These are phyloP conservation scores for Mycena pura DNA, from an alignment of 768 basidiomycete genomes.

Conservation along the genomic window DNA sequence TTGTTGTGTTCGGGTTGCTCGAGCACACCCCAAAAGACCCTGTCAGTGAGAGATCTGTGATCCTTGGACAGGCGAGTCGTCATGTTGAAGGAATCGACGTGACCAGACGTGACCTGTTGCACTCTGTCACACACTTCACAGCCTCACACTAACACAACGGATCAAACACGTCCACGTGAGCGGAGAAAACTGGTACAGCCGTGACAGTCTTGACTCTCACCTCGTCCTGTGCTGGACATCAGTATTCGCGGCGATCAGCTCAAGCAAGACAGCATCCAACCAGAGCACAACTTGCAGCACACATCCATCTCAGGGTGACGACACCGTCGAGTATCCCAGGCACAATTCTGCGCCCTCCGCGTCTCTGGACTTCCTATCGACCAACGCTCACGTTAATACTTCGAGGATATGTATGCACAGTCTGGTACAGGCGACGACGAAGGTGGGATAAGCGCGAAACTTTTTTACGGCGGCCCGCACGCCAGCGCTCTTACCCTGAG, in stretches of 20 bases:
- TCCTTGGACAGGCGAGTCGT: no score
- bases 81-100: no score
- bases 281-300: slow-evolving; percentile 79
- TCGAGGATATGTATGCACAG: slow-evolving; percentile 59
- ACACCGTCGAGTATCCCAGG: slow-evolving; percentile 74
- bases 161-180: slow-evolving; percentile 12
- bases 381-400: slow-evolving; percentile 59
- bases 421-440: slow-evolving; percentile 62
- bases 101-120: no score
- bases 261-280: slow-evolving; percentile 77
- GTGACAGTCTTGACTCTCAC: slow-evolving; percentile 29
- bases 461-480: slow-evolving; percentile 89
- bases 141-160: no score
- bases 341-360: slow-evolving; percentile 66
- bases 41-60: no score
- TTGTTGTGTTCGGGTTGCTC: no score
- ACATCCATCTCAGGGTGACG: slow-evolving; percentile 62
- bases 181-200: background rate
- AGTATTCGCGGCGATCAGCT: slow-evolving; percentile 76
- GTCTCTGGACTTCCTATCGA: slow-evolving; percentile 65
- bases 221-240: slow-evolving; percentile 44
- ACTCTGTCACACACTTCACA: no score
- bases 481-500: slow-evolving; percentile 87
- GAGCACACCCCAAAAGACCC: no score
- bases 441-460: slow-evolving; percentile 69